Percentiles rank a stretch among this genome's conserved stretches.
Evolutionary conservation across 2,329 filamentous ascomycete genomes (phyloP).

Genomic region (Ustulina deusta): DNA sequence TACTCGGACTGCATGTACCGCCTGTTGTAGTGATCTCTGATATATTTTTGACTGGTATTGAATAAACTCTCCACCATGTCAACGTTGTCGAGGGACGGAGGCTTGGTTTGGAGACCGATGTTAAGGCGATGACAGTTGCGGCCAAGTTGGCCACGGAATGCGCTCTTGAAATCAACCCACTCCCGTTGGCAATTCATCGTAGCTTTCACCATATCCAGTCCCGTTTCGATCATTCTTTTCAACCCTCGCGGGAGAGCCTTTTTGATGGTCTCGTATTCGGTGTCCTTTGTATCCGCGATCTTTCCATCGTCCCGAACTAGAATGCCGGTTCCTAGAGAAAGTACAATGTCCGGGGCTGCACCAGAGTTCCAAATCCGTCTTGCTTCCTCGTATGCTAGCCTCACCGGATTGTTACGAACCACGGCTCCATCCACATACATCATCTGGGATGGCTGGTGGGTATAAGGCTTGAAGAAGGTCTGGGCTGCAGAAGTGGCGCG

Average conservation of each 20-base stretch:
- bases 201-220: not conserved
- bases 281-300: not conserved
- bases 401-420: slow-evolving; percentile 9
- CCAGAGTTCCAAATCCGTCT: not conserved
- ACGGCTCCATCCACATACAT: not conserved
- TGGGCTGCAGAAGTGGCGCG: not conserved
- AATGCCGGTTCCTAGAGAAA: not conserved
- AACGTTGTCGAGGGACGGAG: not conserved
- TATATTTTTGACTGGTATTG: not conserved
- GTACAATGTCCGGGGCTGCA: not conserved
- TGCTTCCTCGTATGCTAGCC: slow-evolving; percentile 6
- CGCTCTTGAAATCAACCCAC: slow-evolving; percentile 1
- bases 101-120: not conserved
- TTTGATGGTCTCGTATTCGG: not conserved
- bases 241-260: not conserved
- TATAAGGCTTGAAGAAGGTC: slow-evolving; percentile 4
- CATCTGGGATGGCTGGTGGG: not conserved
- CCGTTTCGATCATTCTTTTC: not conserved
- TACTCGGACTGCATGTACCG: not conserved
- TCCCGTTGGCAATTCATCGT: slow-evolving; percentile 1
- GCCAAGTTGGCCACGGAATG: not conserved
- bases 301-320: not conserved
- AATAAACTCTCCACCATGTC: not conserved
- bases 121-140: not conserved
- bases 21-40: not conserved